Base-by-base conservation (phyloP, 2,329 filamentous ascomycete species). In the Sclerotiophoma versabilis region DNA sequence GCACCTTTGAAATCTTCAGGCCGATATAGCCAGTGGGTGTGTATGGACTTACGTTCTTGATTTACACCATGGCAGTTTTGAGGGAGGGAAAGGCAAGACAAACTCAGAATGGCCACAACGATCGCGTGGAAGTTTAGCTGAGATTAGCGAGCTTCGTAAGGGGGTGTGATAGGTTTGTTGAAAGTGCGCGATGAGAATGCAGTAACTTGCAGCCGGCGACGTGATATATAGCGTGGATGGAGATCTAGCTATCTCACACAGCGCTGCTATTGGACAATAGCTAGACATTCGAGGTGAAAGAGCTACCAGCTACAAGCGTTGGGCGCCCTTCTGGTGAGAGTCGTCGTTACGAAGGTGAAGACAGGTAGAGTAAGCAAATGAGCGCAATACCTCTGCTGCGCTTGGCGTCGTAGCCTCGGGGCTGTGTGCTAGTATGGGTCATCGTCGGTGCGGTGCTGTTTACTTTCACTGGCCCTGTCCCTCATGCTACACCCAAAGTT, bases 241-340 rank as follows among this genome's bases (percentile, higher is more conserved):
- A 37, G 32, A 15, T 5, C 14, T 33, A 23, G 20, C 15, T 26
- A 10, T 4, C 19, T 11, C 8, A 32, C 3, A 11, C 9, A 5
- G 23, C 17, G 4, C 6, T 22, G 17, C 29, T 49, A 23, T 29
- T 43, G 30, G 26, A 41, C 15, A 43, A 29, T 37, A 37, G 17
- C 29, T 29, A 11, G 23, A 54, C 20, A 50, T 43, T 27, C 30
- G 23, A 58, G 45, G 60, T 66, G 58, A 64, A 60, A 45, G 49
- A 36, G 52, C 33, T 26, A 12, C 2, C 27, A 19, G 34, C 27
- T 33, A 45, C 37, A 34, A 19, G 45, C 26, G 14, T 27, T 3
- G 11, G 14, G 15, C 10, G 10, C 15, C 5, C n/a, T 20, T 5
- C 11, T 22, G 14, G 34, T 50, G 37, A 20, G 8, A 14, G 22